phyloP scores from a whole-genome alignment of 805 yeast species.

The Teunomyces lycoperdinae region DNA sequence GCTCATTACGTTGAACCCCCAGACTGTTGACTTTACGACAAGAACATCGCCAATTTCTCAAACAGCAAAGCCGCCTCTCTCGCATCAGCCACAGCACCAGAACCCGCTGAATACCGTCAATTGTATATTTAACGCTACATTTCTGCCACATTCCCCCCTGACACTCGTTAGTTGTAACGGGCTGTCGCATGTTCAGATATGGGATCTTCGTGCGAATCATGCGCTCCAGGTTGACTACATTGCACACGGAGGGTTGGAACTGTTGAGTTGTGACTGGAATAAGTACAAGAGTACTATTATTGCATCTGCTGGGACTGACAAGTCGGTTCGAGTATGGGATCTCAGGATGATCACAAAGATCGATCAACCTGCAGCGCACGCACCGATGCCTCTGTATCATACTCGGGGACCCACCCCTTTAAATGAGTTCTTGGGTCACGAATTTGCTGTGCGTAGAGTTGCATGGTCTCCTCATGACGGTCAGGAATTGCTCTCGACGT shows the following conservation, averaged over 20 bases:
- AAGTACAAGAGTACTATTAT: conserved; percentile 76
- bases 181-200: conserved; percentile 69
- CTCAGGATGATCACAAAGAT: conserved; percentile 58
- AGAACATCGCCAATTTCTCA: conserved; percentile 20
- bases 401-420: conserved; percentile 61
- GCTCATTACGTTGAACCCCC: conserved; percentile 49
- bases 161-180: conserved; percentile 69
- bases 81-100: conserved; percentile 36
- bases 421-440: conserved; percentile 82
- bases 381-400: conserved; percentile 40
- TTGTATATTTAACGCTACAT: conserved; percentile 77
- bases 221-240: conserved; percentile 58
- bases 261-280: conserved; percentile 83
- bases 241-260: conserved; percentile 80
- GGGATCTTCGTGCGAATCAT: conserved; percentile 76
- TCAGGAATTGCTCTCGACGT: conserved; percentile 65
- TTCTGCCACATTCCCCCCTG: conserved; percentile 82
- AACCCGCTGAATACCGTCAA: conserved; percentile 37
- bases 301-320: conserved; percentile 93
- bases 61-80: conserved; percentile 23
- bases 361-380: conserved; percentile 33
- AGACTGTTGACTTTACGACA: conserved; percentile 25
- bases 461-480: conserved; percentile 88
- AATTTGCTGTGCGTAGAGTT: conserved; percentile 79
- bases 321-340: conserved; percentile 83